Evolutionary conservation across 1,284 basidiomycete genomes (phyloP).

Genomic region (Cutaneotrichosporon sp.): DNA sequence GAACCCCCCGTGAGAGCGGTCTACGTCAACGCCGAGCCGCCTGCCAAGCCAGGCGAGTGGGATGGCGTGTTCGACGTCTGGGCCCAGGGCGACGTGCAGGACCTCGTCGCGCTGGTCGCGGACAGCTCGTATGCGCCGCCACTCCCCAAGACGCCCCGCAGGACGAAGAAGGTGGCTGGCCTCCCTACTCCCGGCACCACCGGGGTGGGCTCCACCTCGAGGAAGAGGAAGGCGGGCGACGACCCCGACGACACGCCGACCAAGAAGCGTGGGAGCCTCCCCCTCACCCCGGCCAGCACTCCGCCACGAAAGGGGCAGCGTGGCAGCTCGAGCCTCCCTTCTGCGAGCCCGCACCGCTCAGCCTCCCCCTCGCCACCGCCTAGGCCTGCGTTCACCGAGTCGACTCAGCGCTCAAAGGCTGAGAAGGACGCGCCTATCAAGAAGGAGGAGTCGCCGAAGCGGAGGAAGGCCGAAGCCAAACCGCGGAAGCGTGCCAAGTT

Average conservation of each 20-base stretch:
- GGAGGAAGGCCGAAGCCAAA: neutral
- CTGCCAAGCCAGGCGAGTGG: conserved; percentile 81
- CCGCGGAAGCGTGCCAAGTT: neutral
- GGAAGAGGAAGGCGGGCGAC: conserved; percentile 8
- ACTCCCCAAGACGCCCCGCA: conserved; percentile 7
- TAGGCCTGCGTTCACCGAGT: neutral
- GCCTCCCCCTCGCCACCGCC: conserved; percentile 9
- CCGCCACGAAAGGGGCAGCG: conserved; percentile 8
- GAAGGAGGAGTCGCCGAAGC: neutral
- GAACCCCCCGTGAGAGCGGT: conserved; percentile 65
- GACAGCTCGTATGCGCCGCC: conserved; percentile 19
- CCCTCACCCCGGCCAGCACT: conserved; percentile 16
- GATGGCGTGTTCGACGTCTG: conserved; percentile 88
- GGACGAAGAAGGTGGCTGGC: conserved; percentile 6
- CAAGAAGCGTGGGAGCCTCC: conserved; percentile 1
- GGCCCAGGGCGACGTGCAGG: conserved; percentile 85
- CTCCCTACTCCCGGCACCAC: neutral
- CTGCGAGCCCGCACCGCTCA: neutral
- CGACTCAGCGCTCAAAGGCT: too few relatives aligned
- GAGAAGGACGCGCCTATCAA: neutral
- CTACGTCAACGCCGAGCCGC: conserved; percentile 88
- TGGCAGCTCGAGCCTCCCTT: neutral
- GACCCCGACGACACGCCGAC: conserved; percentile 5
- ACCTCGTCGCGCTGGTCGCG: conserved; percentile 60
- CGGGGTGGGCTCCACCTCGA: neutral